These are phyloP conservation scores for Candida chauliodis DNA, from an alignment of 805 yeast genomes.

Conservation along the genomic window DNA sequence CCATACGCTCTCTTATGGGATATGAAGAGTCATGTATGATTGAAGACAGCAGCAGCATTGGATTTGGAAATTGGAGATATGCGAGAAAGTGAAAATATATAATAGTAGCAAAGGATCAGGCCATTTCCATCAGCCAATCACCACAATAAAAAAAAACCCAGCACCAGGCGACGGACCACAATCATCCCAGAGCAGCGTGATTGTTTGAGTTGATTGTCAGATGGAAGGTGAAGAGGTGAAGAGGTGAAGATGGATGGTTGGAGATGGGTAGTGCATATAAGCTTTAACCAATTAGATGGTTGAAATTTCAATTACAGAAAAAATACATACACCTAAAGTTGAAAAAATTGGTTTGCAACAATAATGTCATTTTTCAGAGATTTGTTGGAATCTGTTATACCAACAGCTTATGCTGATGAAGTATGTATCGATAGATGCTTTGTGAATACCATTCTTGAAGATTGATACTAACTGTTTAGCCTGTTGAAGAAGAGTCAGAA, in stretches of 20 bases:
- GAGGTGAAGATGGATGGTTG: too few relatives aligned
- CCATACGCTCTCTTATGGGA: conserved; percentile 80
- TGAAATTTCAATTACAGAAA: conserved; percentile 21
- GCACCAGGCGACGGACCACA: too few relatives aligned
- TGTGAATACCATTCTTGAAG: background rate
- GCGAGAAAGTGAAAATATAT: too few relatives aligned
- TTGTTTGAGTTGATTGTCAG: too few relatives aligned
- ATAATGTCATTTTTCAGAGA: conserved; percentile 57
- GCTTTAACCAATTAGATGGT: conserved; percentile 22
- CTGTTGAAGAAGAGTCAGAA: background rate
- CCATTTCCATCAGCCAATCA: too few relatives aligned
- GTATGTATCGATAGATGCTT: conserved; percentile 40
- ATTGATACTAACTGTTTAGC: conserved; percentile 4
- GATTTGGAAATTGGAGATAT: too few relatives aligned
- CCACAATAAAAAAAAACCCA: too few relatives aligned
- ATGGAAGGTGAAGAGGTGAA: too few relatives aligned
- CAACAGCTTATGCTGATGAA: conserved; percentile 84
- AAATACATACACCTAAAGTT: background rate
- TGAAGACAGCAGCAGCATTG: too few relatives aligned
- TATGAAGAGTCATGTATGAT: conserved; percentile 29
- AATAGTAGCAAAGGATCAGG: too few relatives aligned
- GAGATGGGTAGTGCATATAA: too few relatives aligned
- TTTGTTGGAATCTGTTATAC: conserved; percentile 74
- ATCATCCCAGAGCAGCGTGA: too few relatives aligned
- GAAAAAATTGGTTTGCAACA: background rate